Conservation (phyloP, 768 basidiomycete genomes). For the Rhizopogon salebrosus region DNA sequence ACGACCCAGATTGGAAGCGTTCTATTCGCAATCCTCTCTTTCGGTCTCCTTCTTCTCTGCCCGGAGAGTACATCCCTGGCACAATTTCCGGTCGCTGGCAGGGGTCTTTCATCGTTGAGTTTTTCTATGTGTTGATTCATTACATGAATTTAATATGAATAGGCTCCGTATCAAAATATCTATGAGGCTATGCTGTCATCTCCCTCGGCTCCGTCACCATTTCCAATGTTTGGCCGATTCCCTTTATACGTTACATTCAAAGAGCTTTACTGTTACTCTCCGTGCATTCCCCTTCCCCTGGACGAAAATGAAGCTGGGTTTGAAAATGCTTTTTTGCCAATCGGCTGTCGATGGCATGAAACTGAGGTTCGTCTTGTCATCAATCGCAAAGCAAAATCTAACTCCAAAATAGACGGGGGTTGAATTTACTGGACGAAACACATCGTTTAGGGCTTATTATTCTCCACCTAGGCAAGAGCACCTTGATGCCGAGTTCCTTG, state of each 20-base stretch:
- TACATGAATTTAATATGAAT: conserved; percentile 1
- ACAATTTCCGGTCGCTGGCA: conserved; percentile 44
- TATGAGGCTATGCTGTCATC: conserved; percentile 34
- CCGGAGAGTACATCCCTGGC: conserved; percentile 35
- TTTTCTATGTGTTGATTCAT: not conserved
- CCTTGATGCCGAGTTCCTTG: conserved; percentile 7
- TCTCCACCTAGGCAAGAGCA: conserved; percentile 26
- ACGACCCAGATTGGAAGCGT: conserved; percentile 27
- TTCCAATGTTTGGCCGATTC: conserved; percentile 32
- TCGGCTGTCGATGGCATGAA: conserved; percentile 30
- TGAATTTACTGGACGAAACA: conserved; percentile 25
- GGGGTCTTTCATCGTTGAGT: conserved; percentile 40
- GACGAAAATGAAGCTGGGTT: conserved; percentile 31
- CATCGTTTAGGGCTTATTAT: conserved; percentile 36
- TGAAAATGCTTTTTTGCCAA: conserved; percentile 43
- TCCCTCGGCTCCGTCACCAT: conserved; percentile 27
- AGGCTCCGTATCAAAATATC: conserved; percentile 36
- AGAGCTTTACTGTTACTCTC: conserved; percentile 41
- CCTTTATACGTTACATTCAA: conserved; percentile 45
- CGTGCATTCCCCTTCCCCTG: conserved; percentile 28
- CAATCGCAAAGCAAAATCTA: not conserved
- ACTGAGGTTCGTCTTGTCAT: conserved; percentile 16
- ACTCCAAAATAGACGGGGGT: conserved; percentile 20
- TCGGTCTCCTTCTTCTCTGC: not conserved
- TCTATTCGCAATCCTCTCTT: conserved; percentile 9